Evolutionary conservation across 2,329 filamentous ascomycete genomes (phyloP), one percentile per base, ranked within the genome.

Genomic region (Penicillium sp.): DNA sequence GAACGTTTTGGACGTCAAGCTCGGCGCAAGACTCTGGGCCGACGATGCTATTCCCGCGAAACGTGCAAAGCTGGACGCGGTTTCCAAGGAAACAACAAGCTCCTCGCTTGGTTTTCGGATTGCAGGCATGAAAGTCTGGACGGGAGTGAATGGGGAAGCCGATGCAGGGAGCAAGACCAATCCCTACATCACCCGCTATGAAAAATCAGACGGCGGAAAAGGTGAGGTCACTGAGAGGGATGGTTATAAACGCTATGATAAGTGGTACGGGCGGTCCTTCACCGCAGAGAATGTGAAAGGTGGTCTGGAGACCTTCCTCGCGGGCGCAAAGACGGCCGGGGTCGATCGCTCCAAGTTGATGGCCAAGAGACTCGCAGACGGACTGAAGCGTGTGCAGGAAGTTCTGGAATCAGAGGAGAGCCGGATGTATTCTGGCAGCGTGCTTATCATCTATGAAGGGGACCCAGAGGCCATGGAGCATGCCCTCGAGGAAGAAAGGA

Each of bases 1-100:
- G 7, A 98, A 97, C 70, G 92, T 99, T 7, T 82, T 99, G 61
- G 95, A 99, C 73, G 86, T 96, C 67, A 99, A 99, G 80, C 86
- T 99, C 21, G 95, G 95, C 48, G 85, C 88, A 54, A 86, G 91
- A 35, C 81, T 99, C 6, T 98, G 93, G 90, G 94, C 91, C 15
- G 91, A 96, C 44, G 82, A 82, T 64, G 85, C 88, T 3, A 82
- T 83, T 26, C 76, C 80, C 0, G 82, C 84, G 31, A 90, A 90
- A 74, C 79, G 86, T 17, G 81, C 77, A 26, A 81, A 85, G 56
- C 76, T 90, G 26, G 88, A 90, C 70, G 82, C 83, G 45, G 85
- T 89, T 19, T 81, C 85, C 5, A 77, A 80, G 17, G 81, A 84
- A 66, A 88, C 87, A 3, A 90, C 88, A 1, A 87, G 83, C 66